These are phyloP conservation scores for Ceratocystis harringtonii DNA, from an alignment of 2,329 filamentous ascomycete genomes.

Conservation along the genomic window DNA sequence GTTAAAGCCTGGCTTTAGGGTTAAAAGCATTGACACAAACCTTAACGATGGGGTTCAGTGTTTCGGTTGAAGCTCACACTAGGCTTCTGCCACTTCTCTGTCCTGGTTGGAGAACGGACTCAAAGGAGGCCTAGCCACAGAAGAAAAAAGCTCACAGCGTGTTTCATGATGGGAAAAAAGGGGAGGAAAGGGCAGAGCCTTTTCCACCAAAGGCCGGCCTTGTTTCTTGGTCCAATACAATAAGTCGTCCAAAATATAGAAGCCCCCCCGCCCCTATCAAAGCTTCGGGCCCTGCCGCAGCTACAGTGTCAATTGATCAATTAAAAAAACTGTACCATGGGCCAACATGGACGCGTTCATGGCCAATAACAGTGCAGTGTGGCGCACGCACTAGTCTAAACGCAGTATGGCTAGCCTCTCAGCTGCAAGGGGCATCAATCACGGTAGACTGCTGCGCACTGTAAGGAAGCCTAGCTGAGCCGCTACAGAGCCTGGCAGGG, in stretches of 20 bases:
- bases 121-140: neutral
- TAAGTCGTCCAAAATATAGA: neutral
- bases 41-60: neutral
- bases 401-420: neutral
- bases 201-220: no score
- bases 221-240: neutral
- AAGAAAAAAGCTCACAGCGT: neutral
- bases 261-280: neutral
- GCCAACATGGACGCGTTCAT: neutral
- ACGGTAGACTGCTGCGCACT: neutral
- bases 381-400: neutral
- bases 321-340: neutral
- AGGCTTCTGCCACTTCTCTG: neutral
- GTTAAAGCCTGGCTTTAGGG: neutral
- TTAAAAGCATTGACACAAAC: neutral
- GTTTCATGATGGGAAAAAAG: neutral
- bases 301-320: neutral
- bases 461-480: neutral
- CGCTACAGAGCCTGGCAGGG: neutral
- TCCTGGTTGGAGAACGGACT: neutral
- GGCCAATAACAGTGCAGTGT: neutral
- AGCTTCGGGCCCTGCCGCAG: neutral
- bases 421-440: neutral
- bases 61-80: neutral
- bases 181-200: neutral